phyloP scores from a whole-genome alignment of 176 grass and related monocot genomes.

The Alopecurus myosuroides region DNA sequence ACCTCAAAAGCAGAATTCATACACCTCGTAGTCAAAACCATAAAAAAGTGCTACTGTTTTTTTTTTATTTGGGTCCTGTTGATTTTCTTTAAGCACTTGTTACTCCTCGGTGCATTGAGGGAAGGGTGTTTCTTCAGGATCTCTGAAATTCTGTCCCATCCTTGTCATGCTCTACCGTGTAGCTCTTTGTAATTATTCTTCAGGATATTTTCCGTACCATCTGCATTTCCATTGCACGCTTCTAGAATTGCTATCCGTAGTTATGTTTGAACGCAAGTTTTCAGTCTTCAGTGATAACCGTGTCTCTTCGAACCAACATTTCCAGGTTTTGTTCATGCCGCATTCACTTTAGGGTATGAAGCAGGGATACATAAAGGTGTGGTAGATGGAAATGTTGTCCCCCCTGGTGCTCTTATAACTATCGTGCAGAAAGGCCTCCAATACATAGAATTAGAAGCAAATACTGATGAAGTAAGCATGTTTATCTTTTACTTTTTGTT shows the following conservation, averaged over 20 bases:
- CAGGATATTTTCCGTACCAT: neutral
- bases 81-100: neutral
- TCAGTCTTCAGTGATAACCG: constrained; percentile 1
- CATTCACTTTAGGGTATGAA: constrained; percentile 90
- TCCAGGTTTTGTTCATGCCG: constrained; percentile 81
- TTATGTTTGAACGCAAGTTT: neutral
- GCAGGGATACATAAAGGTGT: constrained; percentile 75
- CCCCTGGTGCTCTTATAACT: constrained; percentile 83
- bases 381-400: constrained; percentile 86
- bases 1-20: neutral
- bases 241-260: neutral
- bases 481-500: constrained; percentile 22
- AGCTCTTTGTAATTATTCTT: neutral
- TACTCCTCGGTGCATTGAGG: neutral
- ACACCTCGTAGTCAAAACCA: neutral
- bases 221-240: neutral
- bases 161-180: neutral
- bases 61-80: neutral
- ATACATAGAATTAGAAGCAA: constrained; percentile 97
- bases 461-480: constrained; percentile 54
- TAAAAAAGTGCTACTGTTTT: neutral
- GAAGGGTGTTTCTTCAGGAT: neutral
- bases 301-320: constrained; percentile 19
- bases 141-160: neutral
- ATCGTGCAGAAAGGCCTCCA: constrained; percentile 94